Percentiles rank a stretch among this genome's conserved stretches.
phyloP scores from a whole-genome alignment of 2,329 filamentous ascomycete genomes.

The Trichoderma hamatum region DNA sequence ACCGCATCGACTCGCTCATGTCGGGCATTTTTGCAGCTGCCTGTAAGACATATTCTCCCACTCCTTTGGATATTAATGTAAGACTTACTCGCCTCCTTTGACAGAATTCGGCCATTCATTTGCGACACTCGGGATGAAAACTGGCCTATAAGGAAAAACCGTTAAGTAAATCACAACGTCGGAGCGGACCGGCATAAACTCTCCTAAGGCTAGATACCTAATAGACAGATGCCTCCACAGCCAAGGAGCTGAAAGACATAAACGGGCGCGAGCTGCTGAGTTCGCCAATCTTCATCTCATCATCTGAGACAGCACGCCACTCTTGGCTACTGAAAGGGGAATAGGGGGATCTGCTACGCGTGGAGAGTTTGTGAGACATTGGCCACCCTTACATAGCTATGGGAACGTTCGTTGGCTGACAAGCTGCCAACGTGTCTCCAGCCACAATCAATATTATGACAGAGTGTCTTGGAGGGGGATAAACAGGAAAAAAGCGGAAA shows the following conservation, averaged over 20 bases:
- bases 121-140: neutral
- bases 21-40: neutral
- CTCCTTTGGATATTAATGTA: conserved; percentile 7
- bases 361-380: neutral
- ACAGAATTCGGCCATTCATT: neutral
- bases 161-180: neutral
- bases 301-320: neutral
- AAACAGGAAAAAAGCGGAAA: neutral
- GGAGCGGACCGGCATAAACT: neutral
- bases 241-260: neutral
- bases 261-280: neutral
- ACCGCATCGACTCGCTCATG: neutral
- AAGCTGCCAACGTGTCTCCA: neutral
- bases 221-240: neutral
- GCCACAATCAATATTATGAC: conserved; percentile 1
- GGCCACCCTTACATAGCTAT: neutral
- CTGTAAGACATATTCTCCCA: neutral
- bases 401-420: neutral
- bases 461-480: neutral
- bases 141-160: neutral
- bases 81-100: conserved; percentile 10
- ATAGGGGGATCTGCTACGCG: neutral
- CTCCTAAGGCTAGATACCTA: neutral
- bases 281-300: neutral
- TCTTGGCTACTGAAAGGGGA: neutral